Conservation (phyloP, 2,329 filamentous ascomycete species). For the Berkeleyomyces basicola region DNA sequence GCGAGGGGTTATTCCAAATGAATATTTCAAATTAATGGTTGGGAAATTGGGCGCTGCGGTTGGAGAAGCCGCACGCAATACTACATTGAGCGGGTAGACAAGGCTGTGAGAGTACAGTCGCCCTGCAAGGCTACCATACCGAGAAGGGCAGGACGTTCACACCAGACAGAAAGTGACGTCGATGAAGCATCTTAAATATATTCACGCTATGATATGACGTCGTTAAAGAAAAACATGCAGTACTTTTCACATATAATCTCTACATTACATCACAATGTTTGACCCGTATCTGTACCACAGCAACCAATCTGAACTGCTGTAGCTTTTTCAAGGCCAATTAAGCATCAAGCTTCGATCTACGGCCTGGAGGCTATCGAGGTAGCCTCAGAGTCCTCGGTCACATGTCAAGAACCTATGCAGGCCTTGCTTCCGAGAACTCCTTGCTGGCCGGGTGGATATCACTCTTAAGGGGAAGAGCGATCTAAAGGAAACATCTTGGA, state of each 20-base stretch:
- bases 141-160: neutral
- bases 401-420: slow-evolving; percentile 20
- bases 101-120: neutral
- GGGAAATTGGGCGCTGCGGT: too few species aligned
- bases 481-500: too few species aligned
- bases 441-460: slow-evolving; percentile 31
- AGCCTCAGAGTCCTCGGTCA: slow-evolving; percentile 39
- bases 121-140: neutral
- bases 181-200: too few species aligned
- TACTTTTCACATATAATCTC: neutral
- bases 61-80: neutral
- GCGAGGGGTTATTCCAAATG: too few species aligned
- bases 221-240: too few species aligned
- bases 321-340: slow-evolving; percentile 42
- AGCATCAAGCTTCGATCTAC: slow-evolving; percentile 27
- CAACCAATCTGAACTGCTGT: slow-evolving; percentile 35
- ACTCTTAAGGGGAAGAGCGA: neutral
- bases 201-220: too few species aligned
- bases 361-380: slow-evolving; percentile 41
- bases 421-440: slow-evolving; percentile 34
- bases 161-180: too few species aligned
- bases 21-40: too few species aligned
- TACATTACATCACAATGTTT: slow-evolving; percentile 25
- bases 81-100: neutral
- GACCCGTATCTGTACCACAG: slow-evolving; percentile 52